Evolutionary conservation across 257 asterid genomes (phyloP), one percentile per base, ranked within the genome.

Genomic region (Solanum gracilifrons): DNA sequence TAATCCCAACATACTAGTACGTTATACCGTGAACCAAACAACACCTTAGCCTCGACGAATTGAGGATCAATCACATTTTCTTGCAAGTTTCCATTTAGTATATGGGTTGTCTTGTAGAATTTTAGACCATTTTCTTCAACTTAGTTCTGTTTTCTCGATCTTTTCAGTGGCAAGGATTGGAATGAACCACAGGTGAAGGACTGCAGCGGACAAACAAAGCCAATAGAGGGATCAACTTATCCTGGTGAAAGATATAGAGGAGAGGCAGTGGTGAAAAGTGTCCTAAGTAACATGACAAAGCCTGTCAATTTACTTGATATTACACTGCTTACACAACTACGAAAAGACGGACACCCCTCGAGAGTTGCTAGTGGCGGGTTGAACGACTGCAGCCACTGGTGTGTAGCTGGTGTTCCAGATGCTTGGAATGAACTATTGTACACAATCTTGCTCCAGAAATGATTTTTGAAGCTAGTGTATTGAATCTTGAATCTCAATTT

Each of bases 101-200:
- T 83, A 51, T 4, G 48, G 11, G 7, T 29, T 6, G n/a, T 51
- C 62, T 51, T 51, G 23, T 16, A 16, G 62, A 51, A 51, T 51
- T 51, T 1, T 51, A 51, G 23, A 16, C 23, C n/a, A 18, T 51
- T 71, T 80, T 84, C 48, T 32, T 73, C 18, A 58, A 39, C 85
- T 87, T 46, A 7, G 41, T 46, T 80, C 11, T 46, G 13, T 80
- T 86, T 43, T 3, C 36, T 43, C 62, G 9, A 51, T 51, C 5
- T 23, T 37, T 79, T 11, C 91, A 95, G 98, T 41, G 98, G 98
- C 85, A 15, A 9, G 7, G 94, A 91, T 2, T 95, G 98, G 98
- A 43, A 87, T 39, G 96, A 91, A 41, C 90, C 96, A 80, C 36
- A 43, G n/a, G 93, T 79, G 86, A 33, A 80, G 29, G 68, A 88